These are phyloP conservation scores for Lactarius sp. DNA, from an alignment of 768 basidiomycete genomes.

Conservation along the genomic window DNA sequence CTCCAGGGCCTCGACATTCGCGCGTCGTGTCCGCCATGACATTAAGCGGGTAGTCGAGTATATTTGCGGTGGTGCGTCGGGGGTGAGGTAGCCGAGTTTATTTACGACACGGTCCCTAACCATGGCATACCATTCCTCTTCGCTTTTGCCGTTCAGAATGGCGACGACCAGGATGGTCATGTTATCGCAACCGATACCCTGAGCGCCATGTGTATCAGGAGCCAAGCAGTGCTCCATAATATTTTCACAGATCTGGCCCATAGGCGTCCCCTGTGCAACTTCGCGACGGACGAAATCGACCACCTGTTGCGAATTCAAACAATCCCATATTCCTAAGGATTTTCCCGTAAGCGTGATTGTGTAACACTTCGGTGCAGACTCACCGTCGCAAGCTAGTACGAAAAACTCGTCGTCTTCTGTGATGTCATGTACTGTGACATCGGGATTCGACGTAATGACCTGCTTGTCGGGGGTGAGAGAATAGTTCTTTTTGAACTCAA, in stretches of 20 bases:
- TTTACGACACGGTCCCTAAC: slow-evolving; percentile 74
- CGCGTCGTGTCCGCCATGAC: slow-evolving; percentile 54
- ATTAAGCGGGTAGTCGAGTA: slow-evolving; percentile 61
- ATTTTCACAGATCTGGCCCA: slow-evolving; percentile 81
- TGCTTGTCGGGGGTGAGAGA: slow-evolving; percentile 79
- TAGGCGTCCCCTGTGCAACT: slow-evolving; percentile 70
- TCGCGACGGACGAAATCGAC: slow-evolving; percentile 83
- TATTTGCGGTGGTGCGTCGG: slow-evolving; percentile 67
- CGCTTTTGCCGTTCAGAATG: slow-evolving; percentile 78
- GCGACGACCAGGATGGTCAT: slow-evolving; percentile 96
- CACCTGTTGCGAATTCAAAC: slow-evolving; percentile 87
- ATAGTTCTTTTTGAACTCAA: slow-evolving; percentile 97
- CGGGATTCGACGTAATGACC: slow-evolving; percentile 93
- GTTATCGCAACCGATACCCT: slow-evolving; percentile 97
- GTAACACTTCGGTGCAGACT: slow-evolving; percentile 26
- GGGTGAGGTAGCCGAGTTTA: slow-evolving; percentile 73
- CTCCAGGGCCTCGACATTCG: slow-evolving; percentile 45
- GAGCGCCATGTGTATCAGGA: slow-evolving; percentile 84
- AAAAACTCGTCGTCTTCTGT: slow-evolving; percentile 93
- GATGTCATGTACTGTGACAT: slow-evolving; percentile 75
- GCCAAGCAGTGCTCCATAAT: slow-evolving; percentile 93
- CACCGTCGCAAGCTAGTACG: slow-evolving; percentile 96
- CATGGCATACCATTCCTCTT: slow-evolving; percentile 92
- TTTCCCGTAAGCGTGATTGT: slow-evolving; percentile 16
- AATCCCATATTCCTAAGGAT: slow-evolving; percentile 94